These are phyloP conservation scores for Biscogniauxia mediterranea DNA, from an alignment of 2,329 filamentous ascomycete species.

Conservation along the genomic window DNA sequence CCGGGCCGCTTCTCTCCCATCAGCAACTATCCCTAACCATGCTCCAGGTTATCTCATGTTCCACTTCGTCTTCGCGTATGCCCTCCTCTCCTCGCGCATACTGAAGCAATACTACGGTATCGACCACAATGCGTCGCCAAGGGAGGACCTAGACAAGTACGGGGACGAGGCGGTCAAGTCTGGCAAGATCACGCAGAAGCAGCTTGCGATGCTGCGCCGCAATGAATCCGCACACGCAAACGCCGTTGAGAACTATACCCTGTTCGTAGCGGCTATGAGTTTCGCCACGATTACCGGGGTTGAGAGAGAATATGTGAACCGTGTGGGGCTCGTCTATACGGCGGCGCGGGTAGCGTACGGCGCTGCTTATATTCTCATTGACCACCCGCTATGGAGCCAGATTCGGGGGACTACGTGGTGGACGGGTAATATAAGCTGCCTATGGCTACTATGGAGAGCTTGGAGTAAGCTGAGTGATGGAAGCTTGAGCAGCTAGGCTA, in stretches of 20 bases:
- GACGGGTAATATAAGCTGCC: slow-evolving; percentile 41
- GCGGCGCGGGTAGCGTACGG: slow-evolving; percentile 41
- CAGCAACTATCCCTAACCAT: slow-evolving; percentile 14
- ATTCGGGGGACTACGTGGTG: slow-evolving; percentile 42
- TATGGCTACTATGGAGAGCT: slow-evolving; percentile 26
- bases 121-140: slow-evolving; percentile 47
- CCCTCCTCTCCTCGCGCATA: slow-evolving; percentile 40
- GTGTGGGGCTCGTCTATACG: slow-evolving; percentile 39
- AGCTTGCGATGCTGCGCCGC: slow-evolving; percentile 42
- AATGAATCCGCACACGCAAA: slow-evolving; percentile 47
- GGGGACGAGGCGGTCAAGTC: slow-evolving; percentile 41
- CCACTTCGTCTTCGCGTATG: slow-evolving; percentile 45
- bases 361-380: slow-evolving; percentile 39
- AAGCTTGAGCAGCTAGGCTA: background rate
- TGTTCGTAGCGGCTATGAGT: slow-evolving; percentile 38
- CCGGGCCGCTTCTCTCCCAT: slow-evolving; percentile 13
- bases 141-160: slow-evolving; percentile 45
- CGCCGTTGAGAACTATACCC: slow-evolving; percentile 40
- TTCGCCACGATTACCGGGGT: slow-evolving; percentile 41
- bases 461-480: slow-evolving; percentile 10
- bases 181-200: slow-evolving; percentile 41
- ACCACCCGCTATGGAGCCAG: slow-evolving; percentile 33
- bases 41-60: slow-evolving; percentile 34
- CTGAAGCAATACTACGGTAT: slow-evolving; percentile 42
- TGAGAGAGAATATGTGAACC: slow-evolving; percentile 35